Conservation (phyloP, 805 yeast genomes). For the Lipomyces kockii region DNA sequence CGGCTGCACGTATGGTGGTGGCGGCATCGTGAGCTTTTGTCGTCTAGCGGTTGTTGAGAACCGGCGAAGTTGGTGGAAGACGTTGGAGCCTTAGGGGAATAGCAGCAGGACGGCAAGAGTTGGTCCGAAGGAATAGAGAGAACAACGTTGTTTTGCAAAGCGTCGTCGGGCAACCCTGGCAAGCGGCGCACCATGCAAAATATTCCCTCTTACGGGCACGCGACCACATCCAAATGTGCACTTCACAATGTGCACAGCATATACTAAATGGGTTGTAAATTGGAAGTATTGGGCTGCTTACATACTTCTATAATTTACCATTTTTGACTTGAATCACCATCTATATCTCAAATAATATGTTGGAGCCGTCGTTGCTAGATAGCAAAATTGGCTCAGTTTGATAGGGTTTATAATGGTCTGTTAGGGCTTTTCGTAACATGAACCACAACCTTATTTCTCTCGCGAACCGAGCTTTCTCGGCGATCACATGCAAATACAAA, state of each 20-base stretch:
- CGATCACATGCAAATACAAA: no score
- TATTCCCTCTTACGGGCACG: neutral
- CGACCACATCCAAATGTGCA: neutral
- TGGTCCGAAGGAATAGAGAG: neutral
- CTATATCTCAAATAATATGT: no score
- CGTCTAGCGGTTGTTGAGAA: neutral
- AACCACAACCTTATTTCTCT: no score
- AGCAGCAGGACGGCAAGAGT: neutral
- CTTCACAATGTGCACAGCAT: neutral
- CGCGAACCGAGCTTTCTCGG: no score
- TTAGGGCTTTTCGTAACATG: no score
- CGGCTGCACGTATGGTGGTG: slow-evolving; percentile 37
- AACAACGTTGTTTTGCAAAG: neutral
- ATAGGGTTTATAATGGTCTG: no score
- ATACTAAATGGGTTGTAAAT: neutral
- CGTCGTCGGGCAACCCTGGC: neutral
- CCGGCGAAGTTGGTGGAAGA: slow-evolving; percentile 9
- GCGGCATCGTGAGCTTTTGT: slow-evolving; percentile 29
- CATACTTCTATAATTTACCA: neutral
- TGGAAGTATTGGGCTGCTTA: neutral
- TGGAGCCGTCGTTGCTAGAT: no score
- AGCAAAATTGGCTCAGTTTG: no score
- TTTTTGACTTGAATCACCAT: no score
- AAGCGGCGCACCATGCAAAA: neutral
- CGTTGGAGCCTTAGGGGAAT: slow-evolving; percentile 5